These are phyloP conservation scores for Physocladia obscura DNA, from an alignment of 192 early-diverging fungal species.

Conservation along the genomic window DNA sequence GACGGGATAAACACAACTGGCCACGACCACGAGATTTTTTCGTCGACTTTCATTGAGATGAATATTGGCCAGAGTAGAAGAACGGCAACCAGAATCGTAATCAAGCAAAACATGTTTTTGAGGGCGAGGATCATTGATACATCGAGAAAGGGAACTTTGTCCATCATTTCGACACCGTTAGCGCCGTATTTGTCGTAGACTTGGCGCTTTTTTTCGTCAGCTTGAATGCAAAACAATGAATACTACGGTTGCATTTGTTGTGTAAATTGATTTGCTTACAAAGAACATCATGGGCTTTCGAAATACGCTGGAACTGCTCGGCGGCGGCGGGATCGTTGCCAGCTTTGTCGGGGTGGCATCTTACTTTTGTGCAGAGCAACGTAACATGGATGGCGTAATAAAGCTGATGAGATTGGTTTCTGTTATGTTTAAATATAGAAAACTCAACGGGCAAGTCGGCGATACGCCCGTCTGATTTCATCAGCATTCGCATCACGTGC, in stretches of 20 bases:
- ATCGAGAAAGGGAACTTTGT: constrained; percentile 46
- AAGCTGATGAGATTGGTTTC: not conserved
- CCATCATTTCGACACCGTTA: constrained; percentile 48
- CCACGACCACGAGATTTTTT: constrained; percentile 68
- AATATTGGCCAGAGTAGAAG: constrained; percentile 83
- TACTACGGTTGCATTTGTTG: constrained; percentile 44
- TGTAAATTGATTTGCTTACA: constrained; percentile 33
- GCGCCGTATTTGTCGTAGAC: constrained; percentile 87
- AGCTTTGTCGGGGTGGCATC: constrained; percentile 57
- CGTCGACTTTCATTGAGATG: constrained; percentile 74
- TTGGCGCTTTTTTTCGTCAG: constrained; percentile 68
- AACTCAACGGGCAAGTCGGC: not conserved
- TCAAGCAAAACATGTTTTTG: constrained; percentile 39
- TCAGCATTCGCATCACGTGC: constrained; percentile 38
- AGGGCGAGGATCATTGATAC: constrained; percentile 45
- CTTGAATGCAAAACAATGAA: constrained; percentile 21
- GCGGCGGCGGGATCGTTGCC: constrained; percentile 41
- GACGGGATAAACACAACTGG: constrained; percentile 77
- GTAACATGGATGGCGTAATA: not conserved
- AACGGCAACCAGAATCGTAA: constrained; percentile 47
- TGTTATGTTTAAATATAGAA: not conserved
- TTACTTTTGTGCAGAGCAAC: no score
- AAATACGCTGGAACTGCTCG: constrained; percentile 82
- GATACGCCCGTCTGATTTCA: constrained; percentile 42
- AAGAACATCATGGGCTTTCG: constrained; percentile 80